These are phyloP conservation scores for Chlorella sp. DNA, from an alignment of 139 green algal genomes.

Conservation along the genomic window DNA sequence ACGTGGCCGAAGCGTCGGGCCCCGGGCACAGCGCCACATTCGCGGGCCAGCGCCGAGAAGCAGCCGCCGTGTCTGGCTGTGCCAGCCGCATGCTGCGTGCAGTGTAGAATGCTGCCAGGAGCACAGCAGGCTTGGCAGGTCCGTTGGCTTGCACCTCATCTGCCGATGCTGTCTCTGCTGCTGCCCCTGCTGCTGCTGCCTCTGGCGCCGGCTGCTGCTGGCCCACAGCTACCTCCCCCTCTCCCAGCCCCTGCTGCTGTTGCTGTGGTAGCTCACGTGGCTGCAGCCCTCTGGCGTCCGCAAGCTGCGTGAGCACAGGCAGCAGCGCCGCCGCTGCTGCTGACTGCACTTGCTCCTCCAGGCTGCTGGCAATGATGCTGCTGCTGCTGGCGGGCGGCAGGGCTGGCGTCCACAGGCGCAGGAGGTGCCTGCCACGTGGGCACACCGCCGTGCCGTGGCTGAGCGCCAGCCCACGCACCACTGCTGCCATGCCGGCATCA, in stretches of 20 bases:
- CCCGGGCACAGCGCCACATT: slow-evolving; percentile 34
- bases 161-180: background rate
- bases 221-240: too few species aligned
- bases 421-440: slow-evolving; percentile 5
- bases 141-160: background rate
- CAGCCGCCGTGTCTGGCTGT: background rate
- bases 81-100: background rate
- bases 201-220: background rate
- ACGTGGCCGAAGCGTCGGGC: slow-evolving; percentile 1
- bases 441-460: slow-evolving; percentile 14
- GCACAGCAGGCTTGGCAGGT: background rate
- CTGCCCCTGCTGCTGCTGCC: background rate
- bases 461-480: slow-evolving; percentile 31
- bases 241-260: too few species aligned
- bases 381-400: background rate
- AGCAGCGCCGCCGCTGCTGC: slow-evolving; percentile 3
- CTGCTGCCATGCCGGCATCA: background rate
- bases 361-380: background rate
- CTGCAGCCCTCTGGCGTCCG: slow-evolving; percentile 3
- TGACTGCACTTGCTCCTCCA: background rate
- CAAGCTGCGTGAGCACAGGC: slow-evolving; percentile 6
- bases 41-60: slow-evolving; percentile 3
- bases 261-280: too few species aligned
- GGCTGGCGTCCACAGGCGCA: slow-evolving; percentile 16
- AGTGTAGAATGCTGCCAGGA: slow-evolving; percentile 23